Evolutionary conservation across 805 yeast species (phyloP).

Genomic region (Candida tallmaniae): DNA sequence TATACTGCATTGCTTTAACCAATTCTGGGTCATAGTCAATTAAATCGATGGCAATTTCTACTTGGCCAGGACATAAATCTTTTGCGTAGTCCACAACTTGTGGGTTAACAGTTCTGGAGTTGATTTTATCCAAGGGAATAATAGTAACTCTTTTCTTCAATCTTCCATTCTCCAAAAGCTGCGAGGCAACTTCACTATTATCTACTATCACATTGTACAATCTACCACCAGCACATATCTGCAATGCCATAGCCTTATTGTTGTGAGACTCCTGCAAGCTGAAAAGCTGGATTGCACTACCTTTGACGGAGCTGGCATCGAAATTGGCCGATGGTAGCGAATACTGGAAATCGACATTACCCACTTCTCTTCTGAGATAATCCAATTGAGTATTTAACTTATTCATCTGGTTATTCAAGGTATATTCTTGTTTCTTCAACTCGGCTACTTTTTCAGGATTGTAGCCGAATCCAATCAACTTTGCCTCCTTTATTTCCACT

Average conservation of each 20-base stretch:
- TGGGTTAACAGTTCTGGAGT: conserved; percentile 51
- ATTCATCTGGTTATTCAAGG: conserved; percentile 41
- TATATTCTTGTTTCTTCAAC: conserved; percentile 43
- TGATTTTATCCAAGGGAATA: conserved; percentile 84
- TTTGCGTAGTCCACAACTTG: conserved; percentile 63
- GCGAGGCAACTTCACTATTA: conserved; percentile 78
- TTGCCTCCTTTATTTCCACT: conserved; percentile 32
- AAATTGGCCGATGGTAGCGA: conserved; percentile 60
- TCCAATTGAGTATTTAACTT: conserved; percentile 46
- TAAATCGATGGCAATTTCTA: conserved; percentile 82
- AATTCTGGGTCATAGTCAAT: conserved; percentile 71
- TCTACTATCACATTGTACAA: conserved; percentile 90
- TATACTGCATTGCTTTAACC: conserved; percentile 78
- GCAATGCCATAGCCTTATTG: conserved; percentile 75
- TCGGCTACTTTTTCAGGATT: conserved; percentile 42
- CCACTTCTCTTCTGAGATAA: conserved; percentile 54
- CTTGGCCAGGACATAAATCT: conserved; percentile 73
- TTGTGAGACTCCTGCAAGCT: conserved; percentile 50
- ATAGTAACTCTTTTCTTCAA: conserved; percentile 81
- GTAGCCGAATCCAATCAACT: conserved; percentile 52
- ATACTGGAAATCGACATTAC: conserved; percentile 74
- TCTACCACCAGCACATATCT: conserved; percentile 91
- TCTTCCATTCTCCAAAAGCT: conserved; percentile 71
- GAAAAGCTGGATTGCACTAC: conserved; percentile 86
- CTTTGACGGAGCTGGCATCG: conserved; percentile 62